Base-by-base conservation (phyloP, 1,139 yeast genomes). In the Protomyces arabidopsidicola region DNA sequence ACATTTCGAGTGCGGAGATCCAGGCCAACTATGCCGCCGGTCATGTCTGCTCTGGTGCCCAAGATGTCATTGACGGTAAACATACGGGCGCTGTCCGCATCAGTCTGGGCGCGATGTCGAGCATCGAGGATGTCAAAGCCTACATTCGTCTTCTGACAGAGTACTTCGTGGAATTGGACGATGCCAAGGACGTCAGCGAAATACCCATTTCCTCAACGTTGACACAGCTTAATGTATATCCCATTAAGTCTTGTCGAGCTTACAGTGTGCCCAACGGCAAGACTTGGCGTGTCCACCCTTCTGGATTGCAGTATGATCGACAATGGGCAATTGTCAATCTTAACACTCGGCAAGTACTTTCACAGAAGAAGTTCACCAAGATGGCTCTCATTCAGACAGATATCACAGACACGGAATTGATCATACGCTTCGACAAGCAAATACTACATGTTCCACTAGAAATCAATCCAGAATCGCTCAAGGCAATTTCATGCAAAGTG, bases 171-270 rank as follows among this genome's bases (percentile, higher is more conserved):
- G 74, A 74, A 18, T 74, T 67, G 64, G 72, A 68, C 45, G 55
- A 59, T 31, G 53, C 58, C 34, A 36, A 14, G 14, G 42, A 4
- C 18, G 18, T 20, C 4, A 16, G 9, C 4, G 48, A 4, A 5
- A 45, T 58, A 18, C 27, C 14, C 10, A 39, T 65, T 16, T 38
- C 59, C 39, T n/a, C 51, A 51, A 51, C 34, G 24, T 45, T 50
- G 45, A 38, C 55, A 10, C 22, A 20, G 16, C 24, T 24, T 5
- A 65, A 67, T 22, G 70, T 77, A 2, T 78, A 74, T 67, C 81
- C 81, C 1, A 75, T 78, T 56, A 78, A 79, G 62, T 77, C 81
- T 6, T 79, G 81, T 65, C 73, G 71, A 2, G 78, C 76, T 1
- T 73, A 68, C 53, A 55, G 63, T 14, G 70, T 78, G 3, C 73